Evolutionary conservation across 148 eudicot species (phyloP).

Genomic region (Chenopodium berlandieri): DNA sequence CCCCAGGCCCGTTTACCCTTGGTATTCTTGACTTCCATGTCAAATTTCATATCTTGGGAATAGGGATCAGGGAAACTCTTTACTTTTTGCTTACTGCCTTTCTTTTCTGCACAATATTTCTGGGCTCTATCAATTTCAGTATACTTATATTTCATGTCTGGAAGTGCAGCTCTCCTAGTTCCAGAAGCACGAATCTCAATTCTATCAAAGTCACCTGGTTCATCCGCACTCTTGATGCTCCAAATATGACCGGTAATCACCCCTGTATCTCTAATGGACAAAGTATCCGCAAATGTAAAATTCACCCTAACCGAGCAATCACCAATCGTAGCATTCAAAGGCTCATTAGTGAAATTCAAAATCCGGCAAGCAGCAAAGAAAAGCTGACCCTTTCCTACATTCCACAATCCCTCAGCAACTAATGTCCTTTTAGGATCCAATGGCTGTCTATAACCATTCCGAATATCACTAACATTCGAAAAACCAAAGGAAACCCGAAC

Average conservation of each 20-base stretch:
- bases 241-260: constrained; percentile 65
- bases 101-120: constrained; percentile 42
- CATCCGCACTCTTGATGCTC: constrained; percentile 55
- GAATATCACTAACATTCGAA: constrained; percentile 36
- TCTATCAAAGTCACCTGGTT: constrained; percentile 57
- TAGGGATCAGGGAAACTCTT: constrained; percentile 52
- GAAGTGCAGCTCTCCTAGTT: constrained; percentile 31
- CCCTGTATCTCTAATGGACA: constrained; percentile 64
- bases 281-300: constrained; percentile 51
- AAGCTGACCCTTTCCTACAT: constrained; percentile 44
- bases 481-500: constrained; percentile 53
- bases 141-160: constrained; percentile 55
- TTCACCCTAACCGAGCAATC: constrained; percentile 71
- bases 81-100: constrained; percentile 29
- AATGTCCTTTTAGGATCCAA: constrained; percentile 58
- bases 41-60: constrained; percentile 73
- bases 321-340: constrained; percentile 52
- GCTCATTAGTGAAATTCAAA: constrained; percentile 31
- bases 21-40: constrained; percentile 52
- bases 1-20: constrained; percentile 53
- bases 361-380: constrained; percentile 73
- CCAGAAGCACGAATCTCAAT: constrained; percentile 43
- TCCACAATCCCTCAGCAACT: constrained; percentile 86
- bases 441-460: constrained; percentile 35
- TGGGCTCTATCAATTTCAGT: constrained; percentile 40